These are phyloP conservation scores for Pochonia chlamydosporia DNA, from an alignment of 2,329 filamentous ascomycete species.

Conservation along the genomic window DNA sequence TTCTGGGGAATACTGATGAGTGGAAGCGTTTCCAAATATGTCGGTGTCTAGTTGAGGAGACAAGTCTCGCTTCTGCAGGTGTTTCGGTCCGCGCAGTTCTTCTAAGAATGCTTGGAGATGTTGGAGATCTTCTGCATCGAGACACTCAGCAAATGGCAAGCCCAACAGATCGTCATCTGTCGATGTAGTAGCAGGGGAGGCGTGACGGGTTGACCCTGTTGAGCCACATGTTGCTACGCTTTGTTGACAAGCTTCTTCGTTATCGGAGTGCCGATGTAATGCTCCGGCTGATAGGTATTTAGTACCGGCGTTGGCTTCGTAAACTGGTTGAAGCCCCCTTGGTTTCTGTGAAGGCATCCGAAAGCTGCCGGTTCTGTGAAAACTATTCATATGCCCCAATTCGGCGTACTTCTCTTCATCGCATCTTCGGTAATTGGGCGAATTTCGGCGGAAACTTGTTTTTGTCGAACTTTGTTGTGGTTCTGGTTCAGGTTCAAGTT, in stretches of 20 bases:
- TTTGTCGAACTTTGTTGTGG: neutral
- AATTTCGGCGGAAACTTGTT: neutral
- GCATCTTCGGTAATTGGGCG: neutral
- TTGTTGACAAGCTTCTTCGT: neutral
- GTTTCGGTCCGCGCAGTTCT: slow-evolving; percentile 3
- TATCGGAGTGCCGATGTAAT: neutral
- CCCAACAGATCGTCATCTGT: neutral
- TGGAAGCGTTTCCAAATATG: neutral
- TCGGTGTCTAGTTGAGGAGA: neutral
- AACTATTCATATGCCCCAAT: neutral
- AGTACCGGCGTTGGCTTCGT: neutral
- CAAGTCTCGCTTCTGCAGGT: neutral
- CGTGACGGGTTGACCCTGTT: neutral
- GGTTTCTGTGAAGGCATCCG: no score
- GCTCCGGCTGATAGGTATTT: neutral
- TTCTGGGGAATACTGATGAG: neutral
- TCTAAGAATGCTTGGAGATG: slow-evolving; percentile 5
- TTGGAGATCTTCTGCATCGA: slow-evolving; percentile 9
- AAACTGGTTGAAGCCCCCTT: neutral
- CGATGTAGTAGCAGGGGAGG: neutral
- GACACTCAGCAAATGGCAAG: neutral
- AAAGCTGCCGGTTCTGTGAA: neutral
- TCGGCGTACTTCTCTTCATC: neutral
- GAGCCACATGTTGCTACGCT: slow-evolving; percentile 4
- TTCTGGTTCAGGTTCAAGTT: no score